Base-by-base conservation (phyloP, 148 eudicot genomes). In the Amaranthus palmeri region DNA sequence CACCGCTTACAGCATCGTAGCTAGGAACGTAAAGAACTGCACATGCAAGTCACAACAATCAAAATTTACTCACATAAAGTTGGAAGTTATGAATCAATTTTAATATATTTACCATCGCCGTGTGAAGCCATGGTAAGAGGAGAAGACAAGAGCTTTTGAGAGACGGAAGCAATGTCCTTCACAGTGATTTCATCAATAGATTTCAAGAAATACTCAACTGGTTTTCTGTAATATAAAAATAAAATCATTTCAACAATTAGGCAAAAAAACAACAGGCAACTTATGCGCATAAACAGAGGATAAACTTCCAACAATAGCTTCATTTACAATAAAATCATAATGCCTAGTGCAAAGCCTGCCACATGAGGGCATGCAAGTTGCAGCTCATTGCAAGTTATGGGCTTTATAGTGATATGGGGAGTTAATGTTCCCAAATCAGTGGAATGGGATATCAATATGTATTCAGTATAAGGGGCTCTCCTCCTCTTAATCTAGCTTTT, bases 41-140 rank as follows among this genome's bases (percentile, higher is more conserved):
- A 45, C 45, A 74, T n/a, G 61, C 40, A 42, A 46, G 9, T 11
- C 41, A 47, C 25, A 46, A 46, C 3, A n/a, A 62, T 49, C 59
- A 77, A 25, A 25, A 25, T 25, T 51, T 12, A 59, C 50, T 41
- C 52, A 42, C 4, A 45, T 41, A 52, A 66, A 43, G 7, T 8
- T 4, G 42, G 18, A 46, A 36, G 58, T 12, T 44, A 15, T 3
- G 52, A 7, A 18, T 2, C 4, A 44, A 15, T 2, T 67, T 10
- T 7, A 0, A 18, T 4, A 10, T 49, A 74, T 66, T 76, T 93
- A 93, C 98, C 97, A 77, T 91, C 92, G 76, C 97, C 97, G 52
- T 83, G 78, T 59, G 93, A 86, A 59, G 96, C 97, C 97, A 91
- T 87, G 13, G 98, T 93, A 61, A 93, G 92, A 48, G 96, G 98